phyloP scores from a whole-genome alignment of 2,329 filamentous ascomycete species.

The Lachnellula cervina region DNA sequence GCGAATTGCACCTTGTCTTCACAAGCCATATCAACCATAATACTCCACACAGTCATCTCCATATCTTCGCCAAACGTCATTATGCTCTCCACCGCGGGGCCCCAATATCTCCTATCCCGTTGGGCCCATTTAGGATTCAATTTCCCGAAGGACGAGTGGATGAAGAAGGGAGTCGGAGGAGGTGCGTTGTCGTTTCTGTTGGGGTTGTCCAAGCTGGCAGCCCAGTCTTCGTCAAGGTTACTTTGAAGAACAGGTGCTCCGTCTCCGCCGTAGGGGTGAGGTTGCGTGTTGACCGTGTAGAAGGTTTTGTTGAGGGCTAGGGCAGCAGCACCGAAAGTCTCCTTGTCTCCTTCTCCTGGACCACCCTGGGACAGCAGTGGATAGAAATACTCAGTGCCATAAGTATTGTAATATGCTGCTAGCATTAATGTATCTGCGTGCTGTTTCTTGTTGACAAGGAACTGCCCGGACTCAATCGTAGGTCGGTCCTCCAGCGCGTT shows the following conservation, averaged over 20 bases:
- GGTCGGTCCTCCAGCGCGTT: constrained; percentile 10
- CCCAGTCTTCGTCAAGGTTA: constrained; percentile 6
- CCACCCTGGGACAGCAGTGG: constrained; percentile 35
- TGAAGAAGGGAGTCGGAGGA: constrained; percentile 11
- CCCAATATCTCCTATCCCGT: constrained; percentile 14
- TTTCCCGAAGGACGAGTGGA: constrained; percentile 18
- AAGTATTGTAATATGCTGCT: constrained; percentile 45
- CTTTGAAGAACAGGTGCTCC: constrained; percentile 16
- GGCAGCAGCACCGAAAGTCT: constrained; percentile 44
- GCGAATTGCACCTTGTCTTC: constrained; percentile 8
- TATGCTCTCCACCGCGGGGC: neutral
- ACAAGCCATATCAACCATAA: constrained; percentile 22
- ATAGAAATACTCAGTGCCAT: constrained; percentile 28
- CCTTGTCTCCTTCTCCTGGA: constrained; percentile 46
- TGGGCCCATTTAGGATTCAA: constrained; percentile 16
- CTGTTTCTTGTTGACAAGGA: constrained; percentile 40
- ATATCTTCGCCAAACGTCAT: constrained; percentile 14
- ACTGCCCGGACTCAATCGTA: constrained; percentile 41
- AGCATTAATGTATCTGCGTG: constrained; percentile 41
- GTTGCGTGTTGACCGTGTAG: constrained; percentile 27
- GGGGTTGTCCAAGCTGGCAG: neutral
- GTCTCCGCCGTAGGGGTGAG: constrained; percentile 6
- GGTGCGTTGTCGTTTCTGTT: neutral
- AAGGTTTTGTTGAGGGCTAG: constrained; percentile 35
- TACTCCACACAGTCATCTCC: constrained; percentile 16